phyloP scores from a whole-genome alignment of 768 basidiomycete species.

The Tricholoma saponaceum region DNA sequence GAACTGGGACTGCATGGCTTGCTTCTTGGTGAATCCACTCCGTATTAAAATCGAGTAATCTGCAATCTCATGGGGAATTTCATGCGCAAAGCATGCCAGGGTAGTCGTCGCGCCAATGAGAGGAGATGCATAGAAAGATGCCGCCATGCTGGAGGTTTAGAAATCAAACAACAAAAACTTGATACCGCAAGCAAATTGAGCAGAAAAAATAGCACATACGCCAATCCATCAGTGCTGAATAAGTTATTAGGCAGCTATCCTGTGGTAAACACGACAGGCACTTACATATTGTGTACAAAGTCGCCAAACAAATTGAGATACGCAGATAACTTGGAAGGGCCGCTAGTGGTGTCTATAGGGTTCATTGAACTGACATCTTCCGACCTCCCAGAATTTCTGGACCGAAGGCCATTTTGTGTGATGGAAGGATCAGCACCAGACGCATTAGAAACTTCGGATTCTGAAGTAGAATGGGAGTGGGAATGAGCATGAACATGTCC shows the following conservation, averaged over 20 bases:
- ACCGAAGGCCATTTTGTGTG: slow-evolving; percentile 45
- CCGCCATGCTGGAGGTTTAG: slow-evolving; percentile 68
- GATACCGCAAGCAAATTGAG: neutral
- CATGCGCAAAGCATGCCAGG: slow-evolving; percentile 92
- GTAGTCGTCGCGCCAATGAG: slow-evolving; percentile 92
- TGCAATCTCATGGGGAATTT: slow-evolving; percentile 96
- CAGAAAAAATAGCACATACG: slow-evolving; percentile 37
- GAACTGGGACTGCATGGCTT: slow-evolving; percentile 94
- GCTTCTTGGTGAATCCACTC: slow-evolving; percentile 85
- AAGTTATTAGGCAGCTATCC: slow-evolving; percentile 13
- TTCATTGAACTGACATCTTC: slow-evolving; percentile 16
- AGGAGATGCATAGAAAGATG: slow-evolving; percentile 95
- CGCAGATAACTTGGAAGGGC: slow-evolving; percentile 81
- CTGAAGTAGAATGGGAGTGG: slow-evolving; percentile 39
- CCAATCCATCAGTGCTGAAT: slow-evolving; percentile 84
- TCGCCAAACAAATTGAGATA: slow-evolving; percentile 93
- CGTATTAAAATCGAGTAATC: slow-evolving; percentile 92
- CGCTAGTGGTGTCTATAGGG: slow-evolving; percentile 29
- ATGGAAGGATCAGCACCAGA: slow-evolving; percentile 44
- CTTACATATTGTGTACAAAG: slow-evolving; percentile 91
- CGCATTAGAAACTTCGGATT: slow-evolving; percentile 31
- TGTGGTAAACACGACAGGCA: slow-evolving; percentile 8
- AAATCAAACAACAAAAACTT: neutral
- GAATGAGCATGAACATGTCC: slow-evolving; percentile 63
- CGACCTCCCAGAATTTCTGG: slow-evolving; percentile 36